A percentile compares a stretch with the other conserved stretches of the same genome.
phyloP scores from a whole-genome alignment of 2,329 filamentous ascomycete species.

The Beauveria bassiana region DNA sequence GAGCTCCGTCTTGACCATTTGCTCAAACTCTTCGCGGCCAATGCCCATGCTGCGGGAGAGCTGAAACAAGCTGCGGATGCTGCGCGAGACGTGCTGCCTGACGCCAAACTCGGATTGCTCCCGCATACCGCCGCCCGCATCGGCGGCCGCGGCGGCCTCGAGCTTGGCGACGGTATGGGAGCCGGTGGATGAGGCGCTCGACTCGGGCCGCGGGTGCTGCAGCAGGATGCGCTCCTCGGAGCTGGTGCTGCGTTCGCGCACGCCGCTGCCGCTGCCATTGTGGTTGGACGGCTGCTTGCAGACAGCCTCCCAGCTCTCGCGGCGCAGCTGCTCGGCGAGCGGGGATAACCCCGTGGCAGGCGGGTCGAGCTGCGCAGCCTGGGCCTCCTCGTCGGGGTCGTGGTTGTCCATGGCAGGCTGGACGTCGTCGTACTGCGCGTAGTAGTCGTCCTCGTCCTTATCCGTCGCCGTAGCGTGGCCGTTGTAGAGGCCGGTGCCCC shows the following conservation, averaged over 20 bases:
- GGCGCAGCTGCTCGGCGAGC: slow-evolving; percentile 12
- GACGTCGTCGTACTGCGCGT: slow-evolving; percentile 66
- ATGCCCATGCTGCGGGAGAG: slow-evolving; percentile 66
- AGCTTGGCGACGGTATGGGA: slow-evolving; percentile 54
- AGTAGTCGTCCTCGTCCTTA: slow-evolving; percentile 62
- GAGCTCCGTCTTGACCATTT: slow-evolving; percentile 62
- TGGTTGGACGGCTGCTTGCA: not conserved
- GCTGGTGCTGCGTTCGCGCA: slow-evolving; percentile 8
- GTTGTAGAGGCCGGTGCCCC: slow-evolving; percentile 8
- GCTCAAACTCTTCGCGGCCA: slow-evolving; percentile 65
- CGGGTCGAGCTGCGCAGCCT: slow-evolving; percentile 24
- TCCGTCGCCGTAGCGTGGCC: slow-evolving; percentile 22
- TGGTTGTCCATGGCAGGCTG: slow-evolving; percentile 76
- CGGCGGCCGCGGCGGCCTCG: slow-evolving; percentile 39
- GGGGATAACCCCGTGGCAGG: slow-evolving; percentile 25
- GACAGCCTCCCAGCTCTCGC: slow-evolving; percentile 19
- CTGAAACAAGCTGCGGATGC: slow-evolving; percentile 68
- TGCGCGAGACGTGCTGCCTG: slow-evolving; percentile 70
- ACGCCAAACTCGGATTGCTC: slow-evolving; percentile 64
- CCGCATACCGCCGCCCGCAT: slow-evolving; percentile 31
- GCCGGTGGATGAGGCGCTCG: slow-evolving; percentile 46
- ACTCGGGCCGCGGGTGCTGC: slow-evolving; percentile 48
- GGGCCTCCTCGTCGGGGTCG: slow-evolving; percentile 63
- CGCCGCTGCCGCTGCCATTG: not conserved
- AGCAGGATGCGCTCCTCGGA: slow-evolving; percentile 24